These are phyloP conservation scores for Auxenochlorella protothecoides DNA, from an alignment of 139 green algal species.

Conservation along the genomic window DNA sequence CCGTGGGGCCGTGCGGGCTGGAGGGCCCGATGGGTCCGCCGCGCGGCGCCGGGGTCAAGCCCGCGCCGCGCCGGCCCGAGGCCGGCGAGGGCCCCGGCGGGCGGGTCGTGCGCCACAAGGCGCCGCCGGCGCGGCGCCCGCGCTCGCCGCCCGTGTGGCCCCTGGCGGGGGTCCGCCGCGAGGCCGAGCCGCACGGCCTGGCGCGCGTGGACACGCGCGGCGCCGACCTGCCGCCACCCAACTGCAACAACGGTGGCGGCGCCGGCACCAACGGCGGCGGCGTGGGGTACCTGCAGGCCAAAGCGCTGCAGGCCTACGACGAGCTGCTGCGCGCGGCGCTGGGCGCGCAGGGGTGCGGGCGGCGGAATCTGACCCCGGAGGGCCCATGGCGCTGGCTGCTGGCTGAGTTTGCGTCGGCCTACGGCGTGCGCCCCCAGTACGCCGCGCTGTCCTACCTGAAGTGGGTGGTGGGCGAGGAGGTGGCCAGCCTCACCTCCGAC, in stretches of 20 bases:
- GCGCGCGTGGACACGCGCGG: too few species aligned
- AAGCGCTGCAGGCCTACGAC: slow-evolving; percentile 33
- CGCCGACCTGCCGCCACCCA: background rate
- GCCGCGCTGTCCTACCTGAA: slow-evolving; percentile 28
- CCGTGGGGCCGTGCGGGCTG: background rate
- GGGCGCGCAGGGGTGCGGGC: slow-evolving; percentile 21
- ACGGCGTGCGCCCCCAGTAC: slow-evolving; percentile 35
- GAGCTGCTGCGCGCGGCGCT: slow-evolving; percentile 32
- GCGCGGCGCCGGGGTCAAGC: too few species aligned
- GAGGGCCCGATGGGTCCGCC: too few species aligned
- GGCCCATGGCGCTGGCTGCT: slow-evolving; percentile 43
- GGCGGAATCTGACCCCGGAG: slow-evolving; percentile 19
- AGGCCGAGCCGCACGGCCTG: too few species aligned
- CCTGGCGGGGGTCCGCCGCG: too few species aligned
- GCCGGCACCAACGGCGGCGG: background rate
- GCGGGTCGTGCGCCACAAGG: too few species aligned
- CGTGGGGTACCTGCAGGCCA: slow-evolving; percentile 9
- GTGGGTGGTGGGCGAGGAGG: slow-evolving; percentile 35
- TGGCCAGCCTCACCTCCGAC: slow-evolving; percentile 25
- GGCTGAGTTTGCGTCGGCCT: slow-evolving; percentile 17
- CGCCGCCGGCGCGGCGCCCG: too few species aligned
- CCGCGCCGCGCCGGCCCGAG: too few species aligned
- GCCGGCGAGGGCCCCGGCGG: too few species aligned
- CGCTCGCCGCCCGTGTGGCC: background rate
- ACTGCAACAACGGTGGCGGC: background rate